Evolutionary conservation across 192 early-diverging fungal species (phyloP).

Genomic region (Backusella tarrabulga): DNA sequence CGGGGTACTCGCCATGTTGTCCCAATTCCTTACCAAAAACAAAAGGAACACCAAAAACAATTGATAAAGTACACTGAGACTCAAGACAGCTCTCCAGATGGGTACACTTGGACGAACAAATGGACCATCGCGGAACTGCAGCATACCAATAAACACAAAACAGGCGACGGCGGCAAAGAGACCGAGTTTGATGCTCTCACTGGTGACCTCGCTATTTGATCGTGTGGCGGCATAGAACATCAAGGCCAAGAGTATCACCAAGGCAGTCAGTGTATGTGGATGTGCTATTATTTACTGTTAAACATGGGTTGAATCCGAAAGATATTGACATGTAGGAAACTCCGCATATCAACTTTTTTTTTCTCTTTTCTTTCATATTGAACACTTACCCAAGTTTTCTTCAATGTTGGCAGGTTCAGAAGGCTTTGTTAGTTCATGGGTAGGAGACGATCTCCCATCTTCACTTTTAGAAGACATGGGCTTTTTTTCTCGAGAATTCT

Average conservation of each 20-base stretch:
- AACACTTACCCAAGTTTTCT: background rate
- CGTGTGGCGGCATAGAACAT: slow-evolving; percentile 57
- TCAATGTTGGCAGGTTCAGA: background rate
- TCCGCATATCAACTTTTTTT: background rate
- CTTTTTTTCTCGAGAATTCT: background rate
- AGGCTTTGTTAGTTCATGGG: background rate
- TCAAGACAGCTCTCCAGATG: slow-evolving; percentile 88
- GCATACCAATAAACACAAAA: slow-evolving; percentile 82
- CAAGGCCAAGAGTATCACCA: slow-evolving; percentile 43
- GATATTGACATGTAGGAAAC: background rate
- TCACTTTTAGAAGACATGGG: background rate
- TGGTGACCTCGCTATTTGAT: slow-evolving; percentile 50
- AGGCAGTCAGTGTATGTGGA: slow-evolving; percentile 54
- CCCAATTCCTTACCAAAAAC: slow-evolving; percentile 68
- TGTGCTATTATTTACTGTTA: slow-evolving; percentile 36
- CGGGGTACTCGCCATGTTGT: too few relatives aligned
- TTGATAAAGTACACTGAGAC: slow-evolving; percentile 84
- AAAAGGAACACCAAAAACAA: slow-evolving; percentile 86
- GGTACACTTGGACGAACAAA: slow-evolving; percentile 93
- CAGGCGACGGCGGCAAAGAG: slow-evolving; percentile 43
- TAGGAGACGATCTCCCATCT: background rate
- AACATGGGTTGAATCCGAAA: background rate
- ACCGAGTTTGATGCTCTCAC: slow-evolving; percentile 54
- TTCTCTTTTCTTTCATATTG: too few relatives aligned
- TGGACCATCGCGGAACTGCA: slow-evolving; percentile 92